These are phyloP conservation scores for Petrea volubilis DNA, from an alignment of 257 asterid species.

Conservation along the genomic window DNA sequence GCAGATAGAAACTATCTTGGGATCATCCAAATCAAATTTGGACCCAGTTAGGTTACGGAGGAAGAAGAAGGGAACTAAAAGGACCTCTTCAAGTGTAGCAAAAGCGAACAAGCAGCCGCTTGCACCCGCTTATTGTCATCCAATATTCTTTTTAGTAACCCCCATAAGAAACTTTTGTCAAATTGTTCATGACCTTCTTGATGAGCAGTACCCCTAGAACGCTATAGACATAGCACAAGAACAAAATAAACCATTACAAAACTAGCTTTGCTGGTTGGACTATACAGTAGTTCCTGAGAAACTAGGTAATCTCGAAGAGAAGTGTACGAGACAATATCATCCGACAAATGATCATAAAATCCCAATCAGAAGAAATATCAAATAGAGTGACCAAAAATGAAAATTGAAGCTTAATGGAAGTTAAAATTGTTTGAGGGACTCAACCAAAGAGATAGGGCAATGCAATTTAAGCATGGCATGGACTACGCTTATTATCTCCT, in stretches of 20 bases:
- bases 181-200: slow-evolving; percentile 71
- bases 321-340: slow-evolving; percentile 10
- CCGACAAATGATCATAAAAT: neutral
- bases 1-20: slow-evolving; percentile 17
- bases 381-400: too few species aligned
- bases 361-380: neutral
- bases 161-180: slow-evolving; percentile 75
- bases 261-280: neutral
- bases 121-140: slow-evolving; percentile 98
- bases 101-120: slow-evolving; percentile 99
- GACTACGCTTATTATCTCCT: too few species aligned
- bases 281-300: slow-evolving; percentile 6
- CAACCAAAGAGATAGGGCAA: too few species aligned
- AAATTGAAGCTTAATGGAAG: too few species aligned
- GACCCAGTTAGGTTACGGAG: too few species aligned
- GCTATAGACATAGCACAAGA: neutral
- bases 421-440: too few species aligned
- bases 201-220: slow-evolving; percentile 12
- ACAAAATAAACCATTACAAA: neutral
- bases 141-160: slow-evolving; percentile 80
- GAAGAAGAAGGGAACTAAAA: neutral
- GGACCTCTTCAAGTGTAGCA: slow-evolving; percentile 99
- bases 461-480: too few species aligned
- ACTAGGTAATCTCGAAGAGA: neutral
- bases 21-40: slow-evolving; percentile 34